Conservation (phyloP, 1,284 basidiomycete genomes). For the Afroboletus lepidellus region DNA sequence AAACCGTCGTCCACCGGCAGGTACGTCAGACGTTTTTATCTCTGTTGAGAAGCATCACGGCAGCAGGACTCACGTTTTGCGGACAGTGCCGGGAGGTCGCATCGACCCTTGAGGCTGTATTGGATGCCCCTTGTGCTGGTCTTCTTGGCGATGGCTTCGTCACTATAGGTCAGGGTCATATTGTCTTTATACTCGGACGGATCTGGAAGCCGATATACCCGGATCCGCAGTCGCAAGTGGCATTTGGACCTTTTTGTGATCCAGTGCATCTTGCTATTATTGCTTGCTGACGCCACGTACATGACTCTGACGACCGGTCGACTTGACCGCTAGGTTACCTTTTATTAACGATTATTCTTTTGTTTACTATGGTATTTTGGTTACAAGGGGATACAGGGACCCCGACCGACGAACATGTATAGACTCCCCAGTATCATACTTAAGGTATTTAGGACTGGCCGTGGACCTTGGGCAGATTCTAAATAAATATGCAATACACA, state of each 20-base stretch:
- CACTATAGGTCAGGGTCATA: slow-evolving; percentile 6
- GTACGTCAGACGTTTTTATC: slow-evolving; percentile 10
- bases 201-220: background rate
- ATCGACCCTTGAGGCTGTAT: slow-evolving; percentile 5
- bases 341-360: no score
- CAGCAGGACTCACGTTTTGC: slow-evolving; percentile 6
- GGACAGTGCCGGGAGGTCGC: slow-evolving; percentile 18
- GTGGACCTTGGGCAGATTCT: no score
- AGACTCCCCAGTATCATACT: no score
- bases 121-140: slow-evolving; percentile 20
- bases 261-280: no score
- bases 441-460: no score
- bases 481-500: no score
- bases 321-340: no score
- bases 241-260: background rate
- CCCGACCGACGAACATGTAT: no score
- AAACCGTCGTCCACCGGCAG: slow-evolving; percentile 34
- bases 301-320: no score
- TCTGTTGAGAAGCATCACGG: background rate
- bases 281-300: no score
- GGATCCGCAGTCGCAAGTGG: background rate
- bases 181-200: background rate
- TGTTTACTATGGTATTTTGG: no score
- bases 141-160: slow-evolving; percentile 13
- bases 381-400: no score